Evolutionary conservation across 1,284 basidiomycete genomes (phyloP), one percentile per base, ranked within the genome.

Genomic region (Clitocybe nebularis): DNA sequence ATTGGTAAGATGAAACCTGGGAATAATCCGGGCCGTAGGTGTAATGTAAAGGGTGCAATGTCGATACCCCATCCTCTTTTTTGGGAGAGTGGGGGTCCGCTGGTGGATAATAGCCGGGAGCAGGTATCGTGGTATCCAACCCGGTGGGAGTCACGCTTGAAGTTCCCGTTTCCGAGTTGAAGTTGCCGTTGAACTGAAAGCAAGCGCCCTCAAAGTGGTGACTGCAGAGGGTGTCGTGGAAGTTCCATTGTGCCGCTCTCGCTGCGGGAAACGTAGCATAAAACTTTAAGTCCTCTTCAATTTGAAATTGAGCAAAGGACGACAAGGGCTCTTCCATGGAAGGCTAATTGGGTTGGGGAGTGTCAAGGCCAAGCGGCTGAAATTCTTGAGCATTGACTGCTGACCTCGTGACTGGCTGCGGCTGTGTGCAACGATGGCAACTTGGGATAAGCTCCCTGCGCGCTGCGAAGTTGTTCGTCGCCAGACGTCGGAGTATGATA

Each of bases 261-360:
- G 67, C 67, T 17, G 56, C 55, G 22, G 71, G 71, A 46, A 74
- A 74, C n/a, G 60, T 64, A 2, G 55, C 53, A 45, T 67, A 72
- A 50, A 72, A 74, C n/a, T 53, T 45, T 16, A 67, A 64, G 45
- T 72, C 69, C 11, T 61, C 51, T 23, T 69, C 61, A 19, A 56
- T 50, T 44, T 65, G 47, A 42, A 59, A 65, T 39, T 62, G 59
- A 1, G 55, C 60, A 36, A 58, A 61, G 10, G 48, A 38, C 1
- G 57, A 56, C 20, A 54, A 34, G 3, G 44, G 45, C 30, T 50
- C 44, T 13, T 29, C 24, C 11, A 26, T n/a, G n/a, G n/a, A n/a
- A n/a, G n/a, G n/a, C n/a, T n/a, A n/a, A n/a, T n/a, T n/a, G n/a
- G n/a, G n/a, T n/a, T n/a, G n/a, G n/a, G n/a, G n/a, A n/a, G n/a